Base-by-base conservation (phyloP, 257 asterid genomes). In the Rehmannia glutinosa region DNA sequence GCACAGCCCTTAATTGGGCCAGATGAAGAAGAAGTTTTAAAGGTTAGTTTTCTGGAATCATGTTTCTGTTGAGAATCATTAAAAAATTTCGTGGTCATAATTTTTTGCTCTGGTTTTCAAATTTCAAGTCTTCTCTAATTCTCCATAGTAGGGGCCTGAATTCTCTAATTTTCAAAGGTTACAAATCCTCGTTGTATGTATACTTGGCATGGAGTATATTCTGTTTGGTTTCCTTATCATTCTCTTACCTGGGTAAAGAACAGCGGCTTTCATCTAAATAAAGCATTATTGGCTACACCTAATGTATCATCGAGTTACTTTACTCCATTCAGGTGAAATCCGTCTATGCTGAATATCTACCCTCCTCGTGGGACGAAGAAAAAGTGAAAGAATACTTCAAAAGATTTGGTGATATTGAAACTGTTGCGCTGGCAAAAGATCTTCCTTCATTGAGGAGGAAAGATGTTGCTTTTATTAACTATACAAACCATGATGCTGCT, bases 361-460 rank as follows among this genome's bases (percentile, higher is more conserved):
- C 96, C 42, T 70, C 79, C 51, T 75, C 81, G 11, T 89, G 96
- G 95, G 83, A 73, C 64, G 88, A 70, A 82, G 84, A 67, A 60
- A 71, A 72, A 51, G 90, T 85, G 68, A 78, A 56, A 63, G 78
- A 70, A 53, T 77, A 79, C 68, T 89, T 89, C 71, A 73, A 69
- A 76, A 84, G 83, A 68, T 89, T 82, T 77, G 96, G 96, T 65
- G 87, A 89, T 68, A 79, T 89, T 79, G 90, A 86, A 78, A 81
- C 67, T 64, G 75, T 83, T 71, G 80, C 53, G 66, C 87, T 86
- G 61, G 82, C 95, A 33, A 86, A 73, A 75, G 79, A 82, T 68
- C 86, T 84, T 71, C 72, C 68, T 58, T 78, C 86, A 35, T 70
- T 90, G 21, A 73, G 77, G 74, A 89, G 96, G 73, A 81, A 84